Percentiles rank a stretch among this genome's conserved stretches.
Evolutionary conservation across 345 rosid species (phyloP).

Genomic region (Moricandia arvensis): DNA sequence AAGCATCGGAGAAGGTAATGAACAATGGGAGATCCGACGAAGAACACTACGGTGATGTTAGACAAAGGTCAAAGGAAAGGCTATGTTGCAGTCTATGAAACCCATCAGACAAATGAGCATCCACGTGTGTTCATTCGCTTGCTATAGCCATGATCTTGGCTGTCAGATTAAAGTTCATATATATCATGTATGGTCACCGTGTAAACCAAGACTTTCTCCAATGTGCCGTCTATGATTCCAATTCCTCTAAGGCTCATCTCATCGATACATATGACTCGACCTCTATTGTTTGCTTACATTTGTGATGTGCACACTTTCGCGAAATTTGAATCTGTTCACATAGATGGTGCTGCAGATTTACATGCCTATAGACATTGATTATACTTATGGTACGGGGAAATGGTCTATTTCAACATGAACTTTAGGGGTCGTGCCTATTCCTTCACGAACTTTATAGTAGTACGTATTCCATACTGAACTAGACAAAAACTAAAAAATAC

Average conservation of each 20-base stretch:
- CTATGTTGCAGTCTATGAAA: slow-evolving; percentile 67
- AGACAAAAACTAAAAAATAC: no score
- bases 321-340: background rate
- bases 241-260: slow-evolving; percentile 52
- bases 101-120: slow-evolving; percentile 65
- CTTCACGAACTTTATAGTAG: no score
- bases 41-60: slow-evolving; percentile 44
- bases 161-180: slow-evolving; percentile 82
- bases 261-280: slow-evolving; percentile 41
- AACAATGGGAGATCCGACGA: slow-evolving; percentile 50
- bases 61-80: slow-evolving; percentile 63
- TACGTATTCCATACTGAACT: no score
- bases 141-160: slow-evolving; percentile 69
- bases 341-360: background rate
- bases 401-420: no score
- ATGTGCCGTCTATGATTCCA: slow-evolving; percentile 73
- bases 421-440: no score
- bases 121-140: slow-evolving; percentile 71
- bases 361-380: background rate
- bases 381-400: no score
- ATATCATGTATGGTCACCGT: slow-evolving; percentile 51
- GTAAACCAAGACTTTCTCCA: slow-evolving; percentile 80
- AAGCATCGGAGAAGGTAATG: slow-evolving; percentile 20
- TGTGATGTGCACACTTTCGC: background rate
- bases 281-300: background rate